Conservation (phyloP, 2,329 filamentous ascomycete species). For the Cladosporium sp. region DNA sequence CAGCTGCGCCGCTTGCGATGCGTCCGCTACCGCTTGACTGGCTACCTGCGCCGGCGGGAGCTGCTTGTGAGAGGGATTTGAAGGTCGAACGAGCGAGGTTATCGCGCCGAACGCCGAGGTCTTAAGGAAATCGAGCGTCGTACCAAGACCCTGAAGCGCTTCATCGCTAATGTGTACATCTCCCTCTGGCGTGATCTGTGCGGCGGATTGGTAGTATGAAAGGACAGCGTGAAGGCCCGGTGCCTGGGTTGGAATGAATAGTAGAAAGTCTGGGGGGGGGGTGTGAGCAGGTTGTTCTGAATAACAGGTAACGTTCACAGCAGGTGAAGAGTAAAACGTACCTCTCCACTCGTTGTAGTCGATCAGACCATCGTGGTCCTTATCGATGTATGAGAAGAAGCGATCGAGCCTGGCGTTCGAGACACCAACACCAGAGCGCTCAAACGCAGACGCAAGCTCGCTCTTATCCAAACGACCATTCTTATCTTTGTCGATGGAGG, state of each 20-base stretch:
- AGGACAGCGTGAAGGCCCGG: slow-evolving; percentile 78
- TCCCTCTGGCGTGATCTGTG: slow-evolving; percentile 88
- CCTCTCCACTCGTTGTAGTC: slow-evolving; percentile 93
- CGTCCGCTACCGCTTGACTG: slow-evolving; percentile 10
- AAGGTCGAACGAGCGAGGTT: slow-evolving; percentile 49
- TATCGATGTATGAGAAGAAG: slow-evolving; percentile 89
- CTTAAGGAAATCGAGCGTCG: slow-evolving; percentile 65
- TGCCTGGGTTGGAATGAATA: slow-evolving; percentile 75
- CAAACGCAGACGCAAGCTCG: slow-evolving; percentile 80
- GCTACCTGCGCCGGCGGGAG: slow-evolving; percentile 16
- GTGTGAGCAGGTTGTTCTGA: neutral
- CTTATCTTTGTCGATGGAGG: slow-evolving; percentile 79
- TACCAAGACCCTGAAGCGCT: slow-evolving; percentile 92
- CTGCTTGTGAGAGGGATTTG: slow-evolving; percentile 14
- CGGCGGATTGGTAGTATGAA: slow-evolving; percentile 86
- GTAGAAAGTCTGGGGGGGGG: slow-evolving; percentile 76
- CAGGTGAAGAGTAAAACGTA: slow-evolving; percentile 40
- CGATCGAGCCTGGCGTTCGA: slow-evolving; percentile 73
- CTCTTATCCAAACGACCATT: slow-evolving; percentile 83
- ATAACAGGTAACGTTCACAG: neutral
- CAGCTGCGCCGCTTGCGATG: slow-evolving; percentile 13
- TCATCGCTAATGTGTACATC: slow-evolving; percentile 92
- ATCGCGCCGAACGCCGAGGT: slow-evolving; percentile 75
- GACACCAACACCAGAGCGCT: slow-evolving; percentile 74
- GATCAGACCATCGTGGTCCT: slow-evolving; percentile 82